A percentile compares a stretch with the other conserved stretches of the same genome.
phyloP scores from a whole-genome alignment of 257 asterid species.

The Nicotiana obtusifolia region DNA sequence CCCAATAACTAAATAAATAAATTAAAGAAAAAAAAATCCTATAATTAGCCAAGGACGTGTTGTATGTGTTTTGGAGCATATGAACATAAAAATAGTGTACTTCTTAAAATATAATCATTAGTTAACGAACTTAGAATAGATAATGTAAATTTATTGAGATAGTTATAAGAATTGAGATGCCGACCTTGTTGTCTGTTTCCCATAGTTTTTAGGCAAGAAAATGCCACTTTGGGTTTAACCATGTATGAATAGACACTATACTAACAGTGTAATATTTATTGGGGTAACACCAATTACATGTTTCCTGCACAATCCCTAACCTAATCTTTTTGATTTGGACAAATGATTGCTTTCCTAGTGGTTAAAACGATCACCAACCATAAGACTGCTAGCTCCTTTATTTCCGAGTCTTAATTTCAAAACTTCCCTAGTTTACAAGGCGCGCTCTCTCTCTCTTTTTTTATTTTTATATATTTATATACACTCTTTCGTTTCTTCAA shows the following conservation, averaged over 20 bases:
- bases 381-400: not conserved
- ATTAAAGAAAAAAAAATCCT: not conserved
- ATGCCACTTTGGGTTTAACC: not conserved
- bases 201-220: not conserved
- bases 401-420: not conserved
- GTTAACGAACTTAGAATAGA: not conserved
- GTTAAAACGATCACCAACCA: slow-evolving; percentile 5
- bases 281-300: not conserved
- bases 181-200: not conserved
- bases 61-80: not conserved
- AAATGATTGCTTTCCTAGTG: not conserved
- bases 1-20: not conserved
- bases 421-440: not conserved
- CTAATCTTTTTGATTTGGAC: not conserved
- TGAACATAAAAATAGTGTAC: too few relatives aligned
- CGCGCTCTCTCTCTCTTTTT: too few relatives aligned
- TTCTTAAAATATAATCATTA: not conserved
- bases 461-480: too few relatives aligned
- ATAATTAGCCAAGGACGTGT: not conserved
- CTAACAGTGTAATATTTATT: not conserved
- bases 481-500: too few relatives aligned
- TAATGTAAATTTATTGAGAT: not conserved
- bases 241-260: not conserved
- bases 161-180: slow-evolving; percentile 2
- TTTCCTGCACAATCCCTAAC: not conserved